phyloP scores from a whole-genome alignment of 1,139 yeast species.

The Nakaseomyces kungkrabaensis region DNA sequence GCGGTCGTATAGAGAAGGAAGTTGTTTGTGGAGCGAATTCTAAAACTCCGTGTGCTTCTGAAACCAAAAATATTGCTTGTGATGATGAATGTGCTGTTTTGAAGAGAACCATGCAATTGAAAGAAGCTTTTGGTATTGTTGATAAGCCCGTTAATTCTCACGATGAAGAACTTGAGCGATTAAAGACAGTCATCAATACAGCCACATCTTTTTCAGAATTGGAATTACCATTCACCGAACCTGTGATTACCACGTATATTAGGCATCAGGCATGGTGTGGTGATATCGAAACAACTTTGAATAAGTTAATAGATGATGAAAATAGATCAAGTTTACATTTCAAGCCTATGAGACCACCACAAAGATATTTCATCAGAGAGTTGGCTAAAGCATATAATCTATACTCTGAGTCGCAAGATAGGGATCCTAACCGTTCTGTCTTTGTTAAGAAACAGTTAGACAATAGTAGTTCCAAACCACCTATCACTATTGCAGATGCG shows the following conservation, averaged over 20 bases:
- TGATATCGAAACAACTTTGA: constrained; percentile 46
- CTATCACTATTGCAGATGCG: constrained; percentile 28
- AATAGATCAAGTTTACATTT: constrained; percentile 40
- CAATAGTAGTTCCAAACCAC: constrained; percentile 30
- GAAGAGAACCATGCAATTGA: constrained; percentile 51
- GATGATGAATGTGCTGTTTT: constrained; percentile 59
- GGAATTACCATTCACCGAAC: constrained; percentile 35
- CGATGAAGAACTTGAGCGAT: constrained; percentile 14
- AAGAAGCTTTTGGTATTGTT: constrained; percentile 45
- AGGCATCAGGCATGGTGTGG: constrained; percentile 57
- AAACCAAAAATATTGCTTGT: constrained; percentile 39
- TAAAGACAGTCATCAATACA: constrained; percentile 7
- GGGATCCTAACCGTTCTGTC: constrained; percentile 69
- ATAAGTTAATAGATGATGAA: constrained; percentile 37
- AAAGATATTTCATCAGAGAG: constrained; percentile 62
- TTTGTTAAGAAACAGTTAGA: constrained; percentile 39
- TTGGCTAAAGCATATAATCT: constrained; percentile 51
- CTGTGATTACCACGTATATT: constrained; percentile 35
- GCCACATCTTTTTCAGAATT: constrained; percentile 23
- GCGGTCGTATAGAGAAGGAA: constrained; percentile 45
- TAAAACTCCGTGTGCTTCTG: constrained; percentile 16
- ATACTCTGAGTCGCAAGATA: constrained; percentile 67
- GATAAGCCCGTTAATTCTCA: constrained; percentile 9
- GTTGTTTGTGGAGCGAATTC: constrained; percentile 48
- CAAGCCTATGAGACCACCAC: constrained; percentile 61